These are phyloP conservation scores for Solanum boliviense DNA, from an alignment of 257 asterid genomes.

Conservation along the genomic window DNA sequence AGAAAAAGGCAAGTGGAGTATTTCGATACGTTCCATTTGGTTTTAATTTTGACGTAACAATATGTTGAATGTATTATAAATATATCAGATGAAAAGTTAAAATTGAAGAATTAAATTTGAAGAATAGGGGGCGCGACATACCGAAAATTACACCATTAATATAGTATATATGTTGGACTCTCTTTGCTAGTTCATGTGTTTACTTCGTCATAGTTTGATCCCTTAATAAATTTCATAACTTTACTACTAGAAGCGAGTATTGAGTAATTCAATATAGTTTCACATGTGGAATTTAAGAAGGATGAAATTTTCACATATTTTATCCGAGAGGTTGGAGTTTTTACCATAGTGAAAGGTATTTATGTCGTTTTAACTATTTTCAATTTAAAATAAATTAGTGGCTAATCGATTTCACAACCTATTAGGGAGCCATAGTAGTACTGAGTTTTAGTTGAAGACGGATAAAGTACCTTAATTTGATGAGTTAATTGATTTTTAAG, in stretches of 20 bases:
- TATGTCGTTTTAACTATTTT: neutral
- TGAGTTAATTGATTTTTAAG: neutral
- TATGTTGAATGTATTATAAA: neutral
- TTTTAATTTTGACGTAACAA: too few relatives aligned
- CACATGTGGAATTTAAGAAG: accelerated
- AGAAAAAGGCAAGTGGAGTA: neutral
- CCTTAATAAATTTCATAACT: too few relatives aligned
- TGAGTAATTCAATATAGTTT: too few relatives aligned
- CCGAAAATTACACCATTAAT: too few relatives aligned
- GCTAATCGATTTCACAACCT: neutral
- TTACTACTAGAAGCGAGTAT: neutral
- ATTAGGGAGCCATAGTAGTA: neutral
- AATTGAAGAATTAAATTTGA: neutral
- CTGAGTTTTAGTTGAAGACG: neutral
- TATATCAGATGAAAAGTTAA: too few relatives aligned
- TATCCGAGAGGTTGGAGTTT: neutral
- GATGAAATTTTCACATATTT: neutral
- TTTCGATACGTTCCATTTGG: too few relatives aligned
- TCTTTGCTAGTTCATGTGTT: too few relatives aligned
- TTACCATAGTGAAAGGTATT: neutral
- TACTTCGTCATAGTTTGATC: neutral
- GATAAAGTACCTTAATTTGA: neutral
- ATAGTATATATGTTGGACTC: too few relatives aligned
- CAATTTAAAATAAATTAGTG: neutral
- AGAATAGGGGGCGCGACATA: accelerated